Evolutionary conservation across 768 basidiomycete species (phyloP).

Genomic region (Russula sp.): DNA sequence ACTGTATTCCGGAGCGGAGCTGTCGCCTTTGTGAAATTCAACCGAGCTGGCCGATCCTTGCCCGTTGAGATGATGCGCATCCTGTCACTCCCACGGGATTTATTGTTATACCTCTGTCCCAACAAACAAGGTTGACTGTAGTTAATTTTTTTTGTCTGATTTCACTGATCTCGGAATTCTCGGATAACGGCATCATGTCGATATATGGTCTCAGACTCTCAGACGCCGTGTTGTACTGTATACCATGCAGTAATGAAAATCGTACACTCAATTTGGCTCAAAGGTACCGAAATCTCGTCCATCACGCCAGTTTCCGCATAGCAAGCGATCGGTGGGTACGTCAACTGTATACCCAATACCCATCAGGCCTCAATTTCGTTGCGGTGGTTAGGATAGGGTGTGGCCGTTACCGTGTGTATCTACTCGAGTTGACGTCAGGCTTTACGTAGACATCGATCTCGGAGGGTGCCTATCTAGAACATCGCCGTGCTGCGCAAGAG

Average conservation of each 20-base stretch:
- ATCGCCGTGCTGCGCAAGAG: slow-evolving; percentile 1
- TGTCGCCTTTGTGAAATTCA: neutral
- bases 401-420: neutral
- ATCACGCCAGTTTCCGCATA: neutral
- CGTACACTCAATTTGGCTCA: neutral
- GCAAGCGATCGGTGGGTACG: neutral
- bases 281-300: no score
- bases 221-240: neutral
- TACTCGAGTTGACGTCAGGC: slow-evolving; percentile 1
- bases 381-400: neutral
- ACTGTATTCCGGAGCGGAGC: neutral
- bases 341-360: neutral
- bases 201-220: neutral
- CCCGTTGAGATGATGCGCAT: neutral
- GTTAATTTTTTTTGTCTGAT: slow-evolving; percentile 2
- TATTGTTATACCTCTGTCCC: neutral
- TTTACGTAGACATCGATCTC: slow-evolving; percentile 1
- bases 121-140: neutral
- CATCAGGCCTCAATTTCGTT: neutral
- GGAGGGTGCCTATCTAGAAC: slow-evolving; percentile 1
- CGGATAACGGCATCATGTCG: neutral
- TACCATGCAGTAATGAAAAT: neutral
- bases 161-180: slow-evolving; percentile 2
- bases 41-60: neutral
- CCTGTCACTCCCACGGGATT: neutral